Evolutionary conservation across 2,329 filamentous ascomycete genomes (phyloP).

Genomic region (Pochonia chlamydosporia): DNA sequence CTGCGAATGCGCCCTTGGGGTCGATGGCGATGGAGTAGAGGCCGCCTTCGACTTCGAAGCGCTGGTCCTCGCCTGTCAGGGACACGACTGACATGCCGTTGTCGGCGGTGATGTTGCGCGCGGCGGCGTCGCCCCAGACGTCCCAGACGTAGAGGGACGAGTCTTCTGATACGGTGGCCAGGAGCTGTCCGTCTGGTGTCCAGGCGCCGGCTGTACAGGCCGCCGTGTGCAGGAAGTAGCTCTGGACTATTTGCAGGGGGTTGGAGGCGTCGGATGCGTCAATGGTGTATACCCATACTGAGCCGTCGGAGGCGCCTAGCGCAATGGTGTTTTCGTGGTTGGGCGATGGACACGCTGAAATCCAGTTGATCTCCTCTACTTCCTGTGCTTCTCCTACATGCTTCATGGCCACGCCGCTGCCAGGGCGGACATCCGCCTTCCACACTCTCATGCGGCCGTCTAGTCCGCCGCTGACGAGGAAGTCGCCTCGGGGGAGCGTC

Average conservation of each 20-base stretch:
- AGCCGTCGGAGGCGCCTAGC: slow-evolving; percentile 82
- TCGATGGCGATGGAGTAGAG: slow-evolving; percentile 84
- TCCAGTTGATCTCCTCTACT: slow-evolving; percentile 93
- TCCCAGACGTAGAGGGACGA: slow-evolving; percentile 88
- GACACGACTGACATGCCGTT: slow-evolving; percentile 64
- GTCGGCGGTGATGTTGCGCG: slow-evolving; percentile 40
- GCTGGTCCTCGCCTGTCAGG: slow-evolving; percentile 75
- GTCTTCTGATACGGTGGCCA: slow-evolving; percentile 88
- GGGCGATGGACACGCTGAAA: slow-evolving; percentile 66
- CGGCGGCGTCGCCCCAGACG: slow-evolving; percentile 73
- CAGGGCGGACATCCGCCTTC: slow-evolving; percentile 41
- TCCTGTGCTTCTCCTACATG: slow-evolving; percentile 77
- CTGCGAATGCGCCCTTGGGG: slow-evolving; percentile 71
- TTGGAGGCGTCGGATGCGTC: slow-evolving; percentile 54
- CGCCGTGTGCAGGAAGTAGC: slow-evolving; percentile 84
- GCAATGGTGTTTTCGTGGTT: slow-evolving; percentile 75
- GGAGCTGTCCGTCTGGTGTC: slow-evolving; percentile 78
- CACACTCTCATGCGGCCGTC: slow-evolving; percentile 78
- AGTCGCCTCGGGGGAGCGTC: slow-evolving; percentile 76
- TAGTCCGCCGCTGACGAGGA: slow-evolving; percentile 78
- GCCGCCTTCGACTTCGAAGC: slow-evolving; percentile 87
- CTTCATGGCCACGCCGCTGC: slow-evolving; percentile 44
- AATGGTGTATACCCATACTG: slow-evolving; percentile 93
- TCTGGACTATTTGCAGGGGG: slow-evolving; percentile 76
- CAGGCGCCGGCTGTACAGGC: slow-evolving; percentile 86